Evolutionary conservation across 371 early-diverging fungal species (phyloP), one percentile per base, ranked within the genome.

Genomic region (Lichtheimia ornata): DNA sequence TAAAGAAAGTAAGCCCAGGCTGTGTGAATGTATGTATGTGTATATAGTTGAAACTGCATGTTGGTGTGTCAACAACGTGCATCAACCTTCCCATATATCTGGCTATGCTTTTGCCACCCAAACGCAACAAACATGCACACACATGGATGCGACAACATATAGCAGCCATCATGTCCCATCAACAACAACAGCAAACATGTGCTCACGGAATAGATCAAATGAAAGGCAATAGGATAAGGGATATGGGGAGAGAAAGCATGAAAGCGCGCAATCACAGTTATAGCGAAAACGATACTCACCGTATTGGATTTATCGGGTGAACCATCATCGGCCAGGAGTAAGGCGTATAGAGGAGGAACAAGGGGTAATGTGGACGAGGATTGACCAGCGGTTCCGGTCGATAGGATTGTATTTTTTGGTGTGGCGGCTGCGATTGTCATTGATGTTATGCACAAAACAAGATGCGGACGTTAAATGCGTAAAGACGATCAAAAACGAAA

Each of bases 261-360:
- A 58, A 50, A 50, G 24, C 47, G 28, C 35, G 35, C 35, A 35
- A 47, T 47, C 47, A 22, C n/a, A n/a, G 14, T n/a, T 47, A n/a
- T 22, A 18, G n/a, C 2, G 18, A 47, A 18, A 24, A 45, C 25
- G 20, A 56, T 15, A 64, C 74, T 76, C 81, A 82, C 85, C 28
- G 73, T 74, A 64, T 86, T 84, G 67, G 77, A 77, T 22, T 71
- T 62, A 13, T 75, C 72, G 15, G 86, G 83, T 17, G 84, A 81
- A 43, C 88, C 88, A 58, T 84, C 77, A 52, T 85, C 83, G 57
- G 72, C 74, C 41, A 87, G 71, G 52, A 81, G 75, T 57, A 87
- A 67, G 59, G 77, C 72, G 66, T 82, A 66, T 5, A 77, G 61
- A 47, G 71, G 71, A 20, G 58, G 35, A 35, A 35, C 35, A 35